Conservation (phyloP, 1,284 basidiomycete species). For the Ustilago hordei region DNA sequence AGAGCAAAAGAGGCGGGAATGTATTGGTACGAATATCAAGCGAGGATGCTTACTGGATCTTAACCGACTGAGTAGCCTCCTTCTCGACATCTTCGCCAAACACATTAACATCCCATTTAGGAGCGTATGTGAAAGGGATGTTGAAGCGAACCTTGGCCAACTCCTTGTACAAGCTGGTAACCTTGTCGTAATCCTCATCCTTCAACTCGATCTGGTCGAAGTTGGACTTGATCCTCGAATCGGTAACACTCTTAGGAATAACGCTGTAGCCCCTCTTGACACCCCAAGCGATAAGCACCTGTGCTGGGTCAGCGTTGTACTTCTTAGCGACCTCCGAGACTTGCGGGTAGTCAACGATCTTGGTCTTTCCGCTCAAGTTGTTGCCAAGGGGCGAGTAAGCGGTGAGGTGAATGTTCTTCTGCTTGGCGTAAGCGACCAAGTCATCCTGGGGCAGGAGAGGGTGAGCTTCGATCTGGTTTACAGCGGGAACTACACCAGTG, state of each 20-base stretch:
- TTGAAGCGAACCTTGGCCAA: constrained; percentile 68
- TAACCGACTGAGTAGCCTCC: constrained; percentile 52
- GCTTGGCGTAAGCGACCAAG: constrained; percentile 56
- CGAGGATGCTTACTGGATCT: constrained; percentile 44
- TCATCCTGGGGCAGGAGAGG: constrained; percentile 72
- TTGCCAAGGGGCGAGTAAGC: constrained; percentile 71
- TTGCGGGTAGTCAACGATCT: constrained; percentile 65
- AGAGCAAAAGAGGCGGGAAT: not conserved
- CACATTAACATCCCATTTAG: constrained; percentile 62
- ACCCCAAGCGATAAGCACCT: constrained; percentile 71
- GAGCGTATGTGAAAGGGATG: constrained; percentile 53
- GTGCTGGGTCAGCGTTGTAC: constrained; percentile 65
- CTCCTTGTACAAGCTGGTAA: constrained; percentile 55
- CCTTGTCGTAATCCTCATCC: constrained; percentile 65
- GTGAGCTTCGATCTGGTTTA: constrained; percentile 87
- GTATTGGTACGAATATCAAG: not conserved
- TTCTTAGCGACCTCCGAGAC: constrained; percentile 69
- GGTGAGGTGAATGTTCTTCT: constrained; percentile 68
- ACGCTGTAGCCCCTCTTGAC: constrained; percentile 68
- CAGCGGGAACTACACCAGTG: constrained; percentile 81
- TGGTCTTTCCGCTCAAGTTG: constrained; percentile 59
- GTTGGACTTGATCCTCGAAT: constrained; percentile 68
- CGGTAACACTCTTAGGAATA: constrained; percentile 71
- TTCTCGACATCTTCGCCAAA: constrained; percentile 63
- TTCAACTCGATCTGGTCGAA: constrained; percentile 67